These are phyloP conservation scores for Sungouiozyma ichnusensis DNA, from an alignment of 805 yeast species.

Conservation along the genomic window DNA sequence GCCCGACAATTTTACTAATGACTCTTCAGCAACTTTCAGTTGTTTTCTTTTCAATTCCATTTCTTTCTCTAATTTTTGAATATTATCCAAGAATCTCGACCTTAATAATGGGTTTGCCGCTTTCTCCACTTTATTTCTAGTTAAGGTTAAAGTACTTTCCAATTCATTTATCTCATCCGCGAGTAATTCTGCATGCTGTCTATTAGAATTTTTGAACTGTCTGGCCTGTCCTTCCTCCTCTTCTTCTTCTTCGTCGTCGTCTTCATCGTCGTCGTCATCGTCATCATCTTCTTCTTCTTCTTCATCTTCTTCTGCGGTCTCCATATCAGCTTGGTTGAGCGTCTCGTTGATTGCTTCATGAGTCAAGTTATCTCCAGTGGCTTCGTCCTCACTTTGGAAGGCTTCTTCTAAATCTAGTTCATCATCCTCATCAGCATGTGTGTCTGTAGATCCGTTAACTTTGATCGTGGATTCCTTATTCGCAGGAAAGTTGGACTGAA, in stretches of 20 bases:
- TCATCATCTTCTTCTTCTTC: slow-evolving; percentile 37
- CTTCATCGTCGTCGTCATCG: slow-evolving; percentile 37
- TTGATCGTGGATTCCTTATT: background rate
- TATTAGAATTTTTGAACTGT: slow-evolving; percentile 43
- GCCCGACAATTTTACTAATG: slow-evolving; percentile 7
- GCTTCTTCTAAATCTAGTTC: slow-evolving; percentile 52
- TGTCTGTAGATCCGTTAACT: slow-evolving; percentile 6
- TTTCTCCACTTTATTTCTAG: slow-evolving; percentile 58
- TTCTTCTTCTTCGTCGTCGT: slow-evolving; percentile 37
- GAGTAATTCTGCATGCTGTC: slow-evolving; percentile 61
- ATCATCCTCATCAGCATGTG: slow-evolving; percentile 33
- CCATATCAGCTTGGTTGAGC: too few species aligned
- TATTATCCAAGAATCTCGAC: slow-evolving; percentile 75
- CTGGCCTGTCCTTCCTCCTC: slow-evolving; percentile 42
- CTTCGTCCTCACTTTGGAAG: slow-evolving; percentile 33
- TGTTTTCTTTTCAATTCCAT: slow-evolving; percentile 70
- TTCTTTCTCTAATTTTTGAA: slow-evolving; percentile 67
- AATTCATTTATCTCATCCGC: slow-evolving; percentile 81
- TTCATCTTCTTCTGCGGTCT: slow-evolving; percentile 27
- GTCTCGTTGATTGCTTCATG: too few species aligned
- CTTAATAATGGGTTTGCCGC: slow-evolving; percentile 78
- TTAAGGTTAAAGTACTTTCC: slow-evolving; percentile 64
- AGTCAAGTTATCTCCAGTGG: slow-evolving; percentile 13
- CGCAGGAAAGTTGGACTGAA: background rate
- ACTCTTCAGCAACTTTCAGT: slow-evolving; percentile 34